Evolutionary conservation across 2,329 filamentous ascomycete species (phyloP).

Genomic region (Onygenales sp.): DNA sequence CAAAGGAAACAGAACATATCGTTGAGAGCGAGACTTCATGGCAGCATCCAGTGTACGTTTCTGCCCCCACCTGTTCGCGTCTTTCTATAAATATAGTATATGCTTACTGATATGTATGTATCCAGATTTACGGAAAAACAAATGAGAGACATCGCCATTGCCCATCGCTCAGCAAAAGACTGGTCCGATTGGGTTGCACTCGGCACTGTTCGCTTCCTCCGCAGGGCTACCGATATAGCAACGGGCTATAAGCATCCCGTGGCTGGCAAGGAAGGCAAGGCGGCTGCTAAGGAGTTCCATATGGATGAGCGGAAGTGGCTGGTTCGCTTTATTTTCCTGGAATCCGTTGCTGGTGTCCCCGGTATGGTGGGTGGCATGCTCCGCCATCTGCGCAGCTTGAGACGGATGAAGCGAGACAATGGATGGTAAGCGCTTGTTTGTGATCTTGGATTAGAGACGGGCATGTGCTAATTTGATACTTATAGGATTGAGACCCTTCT

Average conservation of each 20-base stretch:
- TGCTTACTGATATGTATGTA: background rate
- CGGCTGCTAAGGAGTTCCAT: slow-evolving; percentile 52
- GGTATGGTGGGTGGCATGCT: slow-evolving; percentile 97
- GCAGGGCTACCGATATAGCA: slow-evolving; percentile 71
- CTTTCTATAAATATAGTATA: slow-evolving; percentile 11
- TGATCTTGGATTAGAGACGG: background rate
- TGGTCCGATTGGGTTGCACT: slow-evolving; percentile 73
- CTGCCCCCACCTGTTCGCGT: too few species aligned
- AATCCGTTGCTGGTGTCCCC: slow-evolving; percentile 88
- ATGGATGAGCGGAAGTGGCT: slow-evolving; percentile 87
- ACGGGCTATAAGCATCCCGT: slow-evolving; percentile 72
- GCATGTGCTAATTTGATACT: background rate
- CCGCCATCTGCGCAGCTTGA: slow-evolving; percentile 63
- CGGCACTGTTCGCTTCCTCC: slow-evolving; percentile 62
- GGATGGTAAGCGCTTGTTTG: slow-evolving; percentile 53
- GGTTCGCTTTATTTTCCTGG: slow-evolving; percentile 81
- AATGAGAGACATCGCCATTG: slow-evolving; percentile 64
- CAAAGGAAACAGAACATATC: slow-evolving; percentile 52
- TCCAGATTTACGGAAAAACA: slow-evolving; percentile 61
- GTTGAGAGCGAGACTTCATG: slow-evolving; percentile 56
- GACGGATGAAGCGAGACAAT: slow-evolving; percentile 41
- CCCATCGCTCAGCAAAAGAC: slow-evolving; percentile 64
- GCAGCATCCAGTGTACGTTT: slow-evolving; percentile 51
- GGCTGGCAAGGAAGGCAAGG: slow-evolving; percentile 28
- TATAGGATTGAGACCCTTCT: slow-evolving; percentile 78